Percentiles rank a stretch among this genome's conserved stretches.
Evolutionary conservation across 208 protist genomes (phyloP).

Genomic region (Wallacemonas sp.): DNA sequence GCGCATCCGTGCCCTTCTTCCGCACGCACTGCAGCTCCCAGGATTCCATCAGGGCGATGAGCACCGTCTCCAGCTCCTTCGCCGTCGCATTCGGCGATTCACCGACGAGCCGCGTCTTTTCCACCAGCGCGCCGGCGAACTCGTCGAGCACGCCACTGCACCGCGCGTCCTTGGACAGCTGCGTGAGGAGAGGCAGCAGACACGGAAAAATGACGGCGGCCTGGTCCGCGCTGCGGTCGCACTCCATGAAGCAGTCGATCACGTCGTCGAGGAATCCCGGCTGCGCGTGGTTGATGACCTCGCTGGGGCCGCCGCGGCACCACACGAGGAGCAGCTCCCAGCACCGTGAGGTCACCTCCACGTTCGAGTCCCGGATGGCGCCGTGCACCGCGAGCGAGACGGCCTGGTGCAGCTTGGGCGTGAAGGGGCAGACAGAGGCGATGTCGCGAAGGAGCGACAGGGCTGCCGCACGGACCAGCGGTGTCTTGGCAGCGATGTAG

Average conservation of each 20-base stretch:
- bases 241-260: conserved; percentile 77
- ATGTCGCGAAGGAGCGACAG: conserved; percentile 80
- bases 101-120: conserved; percentile 48
- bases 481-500: conserved; percentile 56
- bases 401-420: conserved; percentile 49
- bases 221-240: conserved; percentile 39
- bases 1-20: conserved; percentile 28
- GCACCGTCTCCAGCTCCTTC: conserved; percentile 61
- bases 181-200: conserved; percentile 75
- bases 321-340: conserved; percentile 88
- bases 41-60: conserved; percentile 59
- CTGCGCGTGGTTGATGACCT: conserved; percentile 60
- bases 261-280: conserved; percentile 67
- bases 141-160: conserved; percentile 65
- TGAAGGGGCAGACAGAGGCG: conserved; percentile 57
- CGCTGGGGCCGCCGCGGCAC: conserved; percentile 47
- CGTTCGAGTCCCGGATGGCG: conserved; percentile 47
- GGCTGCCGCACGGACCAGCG: conserved; percentile 68
- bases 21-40: conserved; percentile 89
- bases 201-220: conserved; percentile 81
- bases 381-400: conserved; percentile 55
- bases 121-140: conserved; percentile 77
- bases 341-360: conserved; percentile 47
- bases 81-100: conserved; percentile 67
- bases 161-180: conserved; percentile 71